Base-by-base conservation (phyloP, 2,329 filamentous ascomycete species). In the Fusarium circinatum region DNA sequence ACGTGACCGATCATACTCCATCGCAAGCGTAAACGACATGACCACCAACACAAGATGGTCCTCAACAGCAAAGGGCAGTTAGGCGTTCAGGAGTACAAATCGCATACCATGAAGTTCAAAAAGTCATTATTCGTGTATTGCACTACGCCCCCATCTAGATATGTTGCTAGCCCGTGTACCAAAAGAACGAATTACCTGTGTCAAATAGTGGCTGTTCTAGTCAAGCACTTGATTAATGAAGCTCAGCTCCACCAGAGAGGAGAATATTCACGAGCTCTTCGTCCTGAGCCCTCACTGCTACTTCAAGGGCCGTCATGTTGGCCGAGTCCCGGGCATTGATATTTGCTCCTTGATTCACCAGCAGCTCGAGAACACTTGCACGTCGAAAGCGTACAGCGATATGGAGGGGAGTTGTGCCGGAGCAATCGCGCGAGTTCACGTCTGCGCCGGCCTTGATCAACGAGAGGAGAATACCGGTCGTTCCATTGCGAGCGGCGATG, bases 161-260 rank as follows among this genome's bases (percentile, higher is more conserved):
- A 45, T 24, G 18, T n/a, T 57, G 54, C 38, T 17, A 57, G 13
- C 22, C 54, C 12, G 5, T n/a, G 14, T 45, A 26, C 22, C 7
- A 57, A 32, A 44, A 39, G 7, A 26, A 44, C 39, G 7, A 24
- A 44, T 28, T 39, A 38, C 20, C 20, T 17, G 39, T 15, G 5
- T 34, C 22, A 26, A 34, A 57, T 24, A 57, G 26, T 20, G 26
- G 32, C 20, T 45, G 22, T n/a, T 45, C 22, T 34, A 17, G 38
- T 24, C 22, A 42, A 44, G 9, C 26, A 3, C 28, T 26, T 12
- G 22, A 56, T 44, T 26, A 45, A 26, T 57, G 54, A 57, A 57
- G 54, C 38, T 57, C 54, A 57, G 54, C 54, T 57, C 54, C 54
- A 26, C 54, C 54, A 17, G 54, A 57, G n/a, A 57, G 54, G 28